Base-by-base conservation (phyloP, 495 filamentous ascomycete genomes). In the Lasiosphaeria hispida region DNA sequence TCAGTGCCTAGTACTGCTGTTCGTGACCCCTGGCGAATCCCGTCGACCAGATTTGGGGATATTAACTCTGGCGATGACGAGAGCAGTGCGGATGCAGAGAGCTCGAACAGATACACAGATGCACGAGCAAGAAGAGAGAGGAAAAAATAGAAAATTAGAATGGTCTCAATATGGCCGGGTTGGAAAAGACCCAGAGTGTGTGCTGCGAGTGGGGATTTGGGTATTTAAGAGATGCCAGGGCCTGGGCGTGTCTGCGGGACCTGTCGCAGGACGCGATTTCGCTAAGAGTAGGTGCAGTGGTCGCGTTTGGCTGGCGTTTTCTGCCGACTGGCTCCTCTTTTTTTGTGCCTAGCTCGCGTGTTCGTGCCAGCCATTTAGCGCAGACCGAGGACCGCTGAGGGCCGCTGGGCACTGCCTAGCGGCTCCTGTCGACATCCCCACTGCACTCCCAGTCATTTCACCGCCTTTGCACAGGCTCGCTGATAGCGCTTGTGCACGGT, bases 231-330 rank as follows among this genome's bases (percentile, higher is more conserved):
- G 54, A 42, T 55, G 67, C 58, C 33, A 58, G 53, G 58, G 36
- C 58, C 49, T 60, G 65, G 61, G 48, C 68, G 63, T 67, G 68
- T 69, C 62, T 54, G 66, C 60, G 61, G 60, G 59, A 63, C 65
- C 63, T 55, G 58, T 61, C 53, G 64, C 62, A 62, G 53, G 62
- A 69, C 66, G 66, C 69, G 66, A 64, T 69, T 63, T 66, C 55
- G 61, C 41, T 55, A 62, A 64, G 59, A 57, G 38, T 45, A 60
- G 57, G 56, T 58, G 49, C 53, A 48, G 52, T 57, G 45, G 59
- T 64, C 62, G 68, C 65, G 68, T 66, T 56, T 58, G 59, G 60
- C 60, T 53, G 51, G 53, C 53, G 53, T 55, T 55, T 53, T 55
- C 53, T 44, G 41, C 53, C 53, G 23, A 55, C 15, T 49, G 42